These are phyloP conservation scores for Maudiozyma humilis DNA, from an alignment of 1,139 yeast genomes.

Conservation along the genomic window DNA sequence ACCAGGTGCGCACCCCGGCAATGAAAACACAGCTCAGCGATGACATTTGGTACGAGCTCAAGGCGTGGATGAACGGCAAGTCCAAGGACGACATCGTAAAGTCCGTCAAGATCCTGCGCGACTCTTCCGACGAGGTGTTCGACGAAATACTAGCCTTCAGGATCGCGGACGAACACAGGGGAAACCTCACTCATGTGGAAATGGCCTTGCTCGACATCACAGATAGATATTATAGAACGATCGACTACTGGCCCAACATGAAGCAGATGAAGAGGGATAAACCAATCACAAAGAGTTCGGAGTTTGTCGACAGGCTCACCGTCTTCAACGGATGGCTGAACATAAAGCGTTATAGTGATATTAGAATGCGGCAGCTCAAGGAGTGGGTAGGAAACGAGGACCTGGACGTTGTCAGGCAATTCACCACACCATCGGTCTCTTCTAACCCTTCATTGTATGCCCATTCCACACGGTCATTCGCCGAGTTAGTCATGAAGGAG, in stretches of 20 bases:
- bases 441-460: not conserved
- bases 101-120: conserved; percentile 59
- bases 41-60: conserved; percentile 62
- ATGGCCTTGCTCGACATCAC: conserved; percentile 34
- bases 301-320: conserved; percentile 58
- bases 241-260: conserved; percentile 71
- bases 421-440: not conserved
- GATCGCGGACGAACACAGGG: conserved; percentile 34
- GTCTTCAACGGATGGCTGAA: conserved; percentile 82
- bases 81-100: conserved; percentile 72
- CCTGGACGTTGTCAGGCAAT: conserved; percentile 39
- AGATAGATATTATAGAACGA: conserved; percentile 57
- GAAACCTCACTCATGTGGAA: conserved; percentile 17
- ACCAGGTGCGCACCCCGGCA: conserved; percentile 36
- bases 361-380: conserved; percentile 46
- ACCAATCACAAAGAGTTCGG: conserved; percentile 59
- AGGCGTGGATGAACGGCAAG: conserved; percentile 76
- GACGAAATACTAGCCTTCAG: conserved; percentile 51
- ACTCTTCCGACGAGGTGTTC: conserved; percentile 64
- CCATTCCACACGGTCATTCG: conserved; percentile 46
- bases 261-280: conserved; percentile 75
- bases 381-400: conserved; percentile 61
- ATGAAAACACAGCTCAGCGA: conserved; percentile 50
- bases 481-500: conserved; percentile 79
- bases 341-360: conserved; percentile 58